A percentile compares a stretch with the other conserved stretches of the same genome.
Evolutionary conservation across 2,329 filamentous ascomycete species (phyloP).

Genomic region (Fusarium luffae): DNA sequence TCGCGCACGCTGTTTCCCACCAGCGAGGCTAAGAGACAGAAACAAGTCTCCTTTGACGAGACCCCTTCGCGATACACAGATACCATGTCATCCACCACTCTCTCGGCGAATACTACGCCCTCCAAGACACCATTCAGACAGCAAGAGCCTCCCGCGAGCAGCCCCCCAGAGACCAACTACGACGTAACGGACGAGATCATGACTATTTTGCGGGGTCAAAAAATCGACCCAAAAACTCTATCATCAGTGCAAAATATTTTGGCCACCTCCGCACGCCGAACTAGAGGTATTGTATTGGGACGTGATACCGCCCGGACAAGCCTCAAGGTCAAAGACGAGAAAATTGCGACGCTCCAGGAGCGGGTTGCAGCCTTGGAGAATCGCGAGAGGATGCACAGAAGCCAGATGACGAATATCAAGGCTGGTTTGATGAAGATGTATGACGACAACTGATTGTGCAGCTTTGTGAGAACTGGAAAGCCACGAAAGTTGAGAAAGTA

Average conservation of each 20-base stretch:
- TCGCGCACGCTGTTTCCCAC: conserved; percentile 52
- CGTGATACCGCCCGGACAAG: conserved; percentile 73
- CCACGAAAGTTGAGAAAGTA: neutral
- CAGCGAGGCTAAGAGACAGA: conserved; percentile 47
- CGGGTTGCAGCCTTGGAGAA: conserved; percentile 55
- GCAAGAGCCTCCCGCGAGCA: conserved; percentile 27
- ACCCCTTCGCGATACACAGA: conserved; percentile 8
- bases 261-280: conserved; percentile 65
- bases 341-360: conserved; percentile 52
- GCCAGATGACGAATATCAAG: conserved; percentile 53
- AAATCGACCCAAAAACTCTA: conserved; percentile 53
- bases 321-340: conserved; percentile 70
- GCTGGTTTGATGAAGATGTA: conserved; percentile 53
- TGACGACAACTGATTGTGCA: conserved; percentile 45
- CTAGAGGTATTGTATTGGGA: conserved; percentile 71
- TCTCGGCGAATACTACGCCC: conserved; percentile 30
- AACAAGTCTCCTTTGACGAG: conserved; percentile 49
- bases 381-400: conserved; percentile 46
- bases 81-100: conserved; percentile 17
- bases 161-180: conserved; percentile 33
- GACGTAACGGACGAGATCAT: conserved; percentile 62
- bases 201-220: conserved; percentile 58
- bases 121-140: conserved; percentile 5
- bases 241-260: conserved; percentile 58
- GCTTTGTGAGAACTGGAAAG: neutral